A percentile compares a stretch with the other conserved stretches of the same genome.
phyloP scores from a whole-genome alignment of 2,329 filamentous ascomycete species.

The Penicillium sp. region DNA sequence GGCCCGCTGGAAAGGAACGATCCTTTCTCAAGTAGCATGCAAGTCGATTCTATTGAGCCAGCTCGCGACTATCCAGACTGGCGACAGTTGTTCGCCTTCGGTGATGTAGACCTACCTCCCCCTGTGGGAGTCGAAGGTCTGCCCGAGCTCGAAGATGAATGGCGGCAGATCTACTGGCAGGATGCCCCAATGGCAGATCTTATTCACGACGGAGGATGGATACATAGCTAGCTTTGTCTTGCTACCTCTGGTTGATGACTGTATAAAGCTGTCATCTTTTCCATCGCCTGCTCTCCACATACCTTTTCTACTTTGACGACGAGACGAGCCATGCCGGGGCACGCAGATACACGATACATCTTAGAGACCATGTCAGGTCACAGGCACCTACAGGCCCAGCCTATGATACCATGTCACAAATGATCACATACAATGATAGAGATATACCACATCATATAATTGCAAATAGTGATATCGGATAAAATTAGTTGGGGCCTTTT shows the following conservation, averaged over 20 bases:
- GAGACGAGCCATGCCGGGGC: conserved; percentile 26
- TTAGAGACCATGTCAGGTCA: conserved; percentile 7
- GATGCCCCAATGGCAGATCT: conserved; percentile 45
- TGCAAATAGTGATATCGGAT: conserved; percentile 4
- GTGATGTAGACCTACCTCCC: conserved; percentile 38
- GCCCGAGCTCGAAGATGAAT: conserved; percentile 45
- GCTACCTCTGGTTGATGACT: conserved; percentile 1
- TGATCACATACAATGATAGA: conserved; percentile 24
- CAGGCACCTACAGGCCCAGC: conserved; percentile 3
- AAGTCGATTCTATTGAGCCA: conserved; percentile 36
- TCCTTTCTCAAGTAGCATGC: conserved; percentile 26
- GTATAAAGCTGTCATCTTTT: neutral
- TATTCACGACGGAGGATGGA: conserved; percentile 43
- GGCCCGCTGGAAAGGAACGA: conserved; percentile 26
- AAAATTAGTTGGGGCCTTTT: neutral
- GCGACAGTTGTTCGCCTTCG: conserved; percentile 45
- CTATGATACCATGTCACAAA: conserved; percentile 25
- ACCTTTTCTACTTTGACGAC: conserved; percentile 15
- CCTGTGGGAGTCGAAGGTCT: conserved; percentile 41
- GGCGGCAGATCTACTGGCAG: conserved; percentile 48
- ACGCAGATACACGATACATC: conserved; percentile 8
- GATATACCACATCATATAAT: conserved; percentile 22
- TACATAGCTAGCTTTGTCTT: conserved; percentile 27
- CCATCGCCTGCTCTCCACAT: neutral
- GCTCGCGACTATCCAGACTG: conserved; percentile 41